These are phyloP conservation scores for Colletotrichum nymphaeae DNA, from an alignment of 2,329 filamentous ascomycete species.

Conservation along the genomic window DNA sequence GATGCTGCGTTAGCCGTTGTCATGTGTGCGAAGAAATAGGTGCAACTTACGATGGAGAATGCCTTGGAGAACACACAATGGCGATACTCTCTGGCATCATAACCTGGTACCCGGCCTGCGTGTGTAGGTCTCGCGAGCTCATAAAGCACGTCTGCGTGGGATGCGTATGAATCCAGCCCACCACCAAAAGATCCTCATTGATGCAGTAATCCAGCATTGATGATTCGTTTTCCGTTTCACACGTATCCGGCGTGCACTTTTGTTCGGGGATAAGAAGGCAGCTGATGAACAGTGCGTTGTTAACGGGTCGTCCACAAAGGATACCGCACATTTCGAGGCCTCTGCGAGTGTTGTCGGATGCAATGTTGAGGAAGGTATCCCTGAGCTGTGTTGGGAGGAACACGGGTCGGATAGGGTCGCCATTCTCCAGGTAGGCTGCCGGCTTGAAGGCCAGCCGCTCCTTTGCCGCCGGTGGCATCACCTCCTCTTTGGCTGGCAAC, in stretches of 20 bases:
- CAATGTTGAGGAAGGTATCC: slow-evolving; percentile 78
- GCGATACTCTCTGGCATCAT: slow-evolving; percentile 98
- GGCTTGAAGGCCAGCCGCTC: slow-evolving; percentile 82
- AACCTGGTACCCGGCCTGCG: slow-evolving; percentile 92
- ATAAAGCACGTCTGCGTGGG: slow-evolving; percentile 98
- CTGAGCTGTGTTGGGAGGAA: slow-evolving; percentile 86
- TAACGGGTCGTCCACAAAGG: slow-evolving; percentile 88
- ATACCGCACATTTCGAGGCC: slow-evolving; percentile 97
- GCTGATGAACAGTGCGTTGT: slow-evolving; percentile 93
- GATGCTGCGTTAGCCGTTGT: not conserved
- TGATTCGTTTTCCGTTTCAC: slow-evolving; percentile 90
- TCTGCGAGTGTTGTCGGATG: slow-evolving; percentile 78
- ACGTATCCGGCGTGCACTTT: slow-evolving; percentile 89
- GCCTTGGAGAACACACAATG: slow-evolving; percentile 92
- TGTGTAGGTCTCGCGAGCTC: slow-evolving; percentile 93
- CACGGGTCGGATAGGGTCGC: slow-evolving; percentile 84
- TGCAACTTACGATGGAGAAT: slow-evolving; percentile 75
- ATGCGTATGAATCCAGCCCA: slow-evolving; percentile 99
- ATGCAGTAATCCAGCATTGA: slow-evolving; percentile 92
- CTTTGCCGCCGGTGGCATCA: slow-evolving; percentile 52
- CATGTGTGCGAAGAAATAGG: slow-evolving; percentile 4
- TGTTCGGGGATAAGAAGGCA: slow-evolving; percentile 92
- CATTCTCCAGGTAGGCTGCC: slow-evolving; percentile 90
- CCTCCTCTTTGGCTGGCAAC: slow-evolving; percentile 50
- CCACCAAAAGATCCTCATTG: slow-evolving; percentile 81